phyloP scores from a whole-genome alignment of 2,329 filamentous ascomycete species.

The Cercospora berteroae region DNA sequence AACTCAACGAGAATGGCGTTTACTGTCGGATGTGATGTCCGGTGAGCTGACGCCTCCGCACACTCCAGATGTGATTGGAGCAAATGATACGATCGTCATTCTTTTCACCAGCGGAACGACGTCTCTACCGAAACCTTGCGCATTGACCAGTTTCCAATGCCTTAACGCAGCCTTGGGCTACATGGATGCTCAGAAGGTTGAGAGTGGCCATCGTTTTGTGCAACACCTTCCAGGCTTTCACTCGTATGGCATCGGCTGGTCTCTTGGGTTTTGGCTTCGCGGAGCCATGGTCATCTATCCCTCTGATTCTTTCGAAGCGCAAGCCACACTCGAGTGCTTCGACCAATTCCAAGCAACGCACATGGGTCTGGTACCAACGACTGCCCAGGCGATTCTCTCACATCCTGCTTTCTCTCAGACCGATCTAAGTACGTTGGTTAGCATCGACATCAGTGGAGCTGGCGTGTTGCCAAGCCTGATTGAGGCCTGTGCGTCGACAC shows the following conservation, averaged over 20 bases:
- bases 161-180: slow-evolving; percentile 40
- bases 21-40: slow-evolving; percentile 34
- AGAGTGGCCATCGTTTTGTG: slow-evolving; percentile 32
- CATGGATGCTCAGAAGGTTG: slow-evolving; percentile 32
- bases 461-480: slow-evolving; percentile 40
- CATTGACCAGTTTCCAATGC: slow-evolving; percentile 41
- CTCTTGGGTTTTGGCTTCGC: slow-evolving; percentile 32
- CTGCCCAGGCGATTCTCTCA: slow-evolving; percentile 35
- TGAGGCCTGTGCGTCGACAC: slow-evolving; percentile 30
- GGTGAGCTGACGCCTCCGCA: slow-evolving; percentile 35
- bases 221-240: slow-evolving; percentile 37
- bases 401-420: slow-evolving; percentile 33
- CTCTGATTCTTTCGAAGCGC: slow-evolving; percentile 35
- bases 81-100: slow-evolving; percentile 41
- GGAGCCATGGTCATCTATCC: slow-evolving; percentile 35
- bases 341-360: slow-evolving; percentile 36
- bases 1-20: slow-evolving; percentile 27
- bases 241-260: slow-evolving; percentile 36
- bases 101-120: slow-evolving; percentile 55
- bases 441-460: slow-evolving; percentile 37
- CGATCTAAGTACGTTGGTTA: slow-evolving; percentile 34
- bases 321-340: slow-evolving; percentile 37
- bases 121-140: slow-evolving; percentile 49
- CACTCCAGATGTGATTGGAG: slow-evolving; percentile 32
- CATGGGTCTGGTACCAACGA: slow-evolving; percentile 38